Base-by-base conservation (phyloP, 345 rosid species). In the Eucalyptus sideroxylon region DNA sequence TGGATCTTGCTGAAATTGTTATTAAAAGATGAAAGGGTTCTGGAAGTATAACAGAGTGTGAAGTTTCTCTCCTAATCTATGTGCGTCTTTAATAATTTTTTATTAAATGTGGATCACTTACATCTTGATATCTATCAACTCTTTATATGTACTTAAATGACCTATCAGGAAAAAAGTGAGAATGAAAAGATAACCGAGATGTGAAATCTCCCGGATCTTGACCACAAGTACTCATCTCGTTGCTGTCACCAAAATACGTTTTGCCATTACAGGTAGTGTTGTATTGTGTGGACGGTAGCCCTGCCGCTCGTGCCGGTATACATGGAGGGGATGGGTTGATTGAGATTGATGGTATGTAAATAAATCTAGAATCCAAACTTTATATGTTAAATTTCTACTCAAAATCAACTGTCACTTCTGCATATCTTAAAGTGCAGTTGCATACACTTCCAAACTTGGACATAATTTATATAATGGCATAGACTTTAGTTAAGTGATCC, bases 301-400 rank as follows among this genome's bases (percentile, higher is more conserved):
- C 98, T 16, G 97, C 99, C 86, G 96, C 98, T 91, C 98, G 95
- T 89, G 97, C 97, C 67, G 95, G 98, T 83, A 94, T 96, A 90
- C 96, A 88, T 40, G 95, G 93, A 87, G 99, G 99, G 69, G 97
- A 96, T 91, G 96, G 95, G 90, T 90, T 97, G 92, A 89, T 97
- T 65, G 98, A 97, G 96, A 96, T 97, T 37, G 95, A 97, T 87
- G 98, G 99, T 97, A 96, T 26, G 44, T 55, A 60, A 44, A 44
- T 42, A 19, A 37, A 72, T 72, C 7, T 72, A 34, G 26, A 69
- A 34, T 72, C 44, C 44, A 3, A 72, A 17, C 26, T 34, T 72
- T 19, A 34, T 5, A 34, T 72, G 82, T 56, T 21, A 37, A 59
- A 45, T 44, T 87, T 40, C 55, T 56, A 65, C 88, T 67, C 24